Evolutionary conservation across 1,284 basidiomycete genomes (phyloP), one percentile per base, ranked within the genome.

Genomic region (Naganishia liquefaciens): DNA sequence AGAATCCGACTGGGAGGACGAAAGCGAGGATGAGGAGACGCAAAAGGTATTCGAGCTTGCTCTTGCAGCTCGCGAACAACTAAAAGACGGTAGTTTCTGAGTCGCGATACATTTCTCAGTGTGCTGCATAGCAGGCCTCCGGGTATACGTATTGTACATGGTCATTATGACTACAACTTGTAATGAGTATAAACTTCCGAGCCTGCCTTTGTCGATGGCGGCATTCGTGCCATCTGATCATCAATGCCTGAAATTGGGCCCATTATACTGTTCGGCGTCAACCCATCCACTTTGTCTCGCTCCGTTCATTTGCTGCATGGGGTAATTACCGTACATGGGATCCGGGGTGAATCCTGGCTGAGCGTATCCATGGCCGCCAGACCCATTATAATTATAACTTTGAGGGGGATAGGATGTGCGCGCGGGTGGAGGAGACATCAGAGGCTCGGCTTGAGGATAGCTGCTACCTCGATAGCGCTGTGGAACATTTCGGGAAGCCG

Each of bases 201-300:
- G 33, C 11, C 33, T 37, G 33, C 47, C 21, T 15, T 49, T 27
- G 5, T 15, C 25, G 21, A 11, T 49, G 5, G 25, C 23, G 15
- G 15, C 15, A 46, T 46, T 7, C n/a, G n/a, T n/a, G 13, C 43
- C 17, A 7, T 19, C n/a, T 23, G 10, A n/a, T 39, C 13, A 46
- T 60, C 33, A 60, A 23, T 50, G 43, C 33, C 57, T 60, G 46
- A 60, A 77, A 63, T 75, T 64, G 9, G 70, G 71, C 10, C 76
- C 77, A 60, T 79, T 79, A 57, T 75, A 79, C 9, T 57, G 28
- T 25, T 54, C 63, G n/a, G 68, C 70, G 65, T 76, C 76, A 17
- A 76, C 74, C 73, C 73, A 77, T 53, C 54, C 25, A 47, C 53
- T 28, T 3, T n/a, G 3, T 50, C 54, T 33, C 10, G 39, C 37